Evolutionary conservation across 73 alveolate species (phyloP), one percentile per base, ranked within the genome.

Genomic region (Stentor coeruleus): DNA sequence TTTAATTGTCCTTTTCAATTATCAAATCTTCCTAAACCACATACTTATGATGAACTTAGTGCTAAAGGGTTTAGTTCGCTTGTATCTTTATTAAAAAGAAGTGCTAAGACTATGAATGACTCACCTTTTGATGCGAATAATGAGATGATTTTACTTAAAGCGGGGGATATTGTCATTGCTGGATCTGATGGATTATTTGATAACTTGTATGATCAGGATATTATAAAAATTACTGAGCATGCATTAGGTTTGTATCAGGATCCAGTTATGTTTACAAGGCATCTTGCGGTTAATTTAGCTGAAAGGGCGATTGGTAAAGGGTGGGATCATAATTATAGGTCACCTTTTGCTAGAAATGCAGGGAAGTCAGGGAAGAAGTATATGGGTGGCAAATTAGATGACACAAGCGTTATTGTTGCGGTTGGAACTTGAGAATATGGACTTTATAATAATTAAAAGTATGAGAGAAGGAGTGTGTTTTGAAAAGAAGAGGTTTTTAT

Each of bases 1-100:
- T 75, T 75, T 40, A 75, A 75, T 66, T 75, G 83, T 66, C 83
- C 83, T 31, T 75, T 26, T 75, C 83, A 75, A 38, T 35, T 75
- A 0, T 39, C 83, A 38, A 75, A 40, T 2, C 83, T 75, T 31
- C 83, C 83, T 31, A 40, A 75, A 39, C 58, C 83, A 2, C 26
- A 40, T 39, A 36, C 14, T 6, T 75, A n/a, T 35, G 59, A 75
- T 20, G 59, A 75, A 35, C 58, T 75, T 1, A 40, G 14, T n/a
- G 83, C 26, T 11, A n/a, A 37, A 38, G 83, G 83, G 38, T 39
- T 75, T 38, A 38, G 72, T n/a, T 37, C 35, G 39, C 83, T 75
- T 75, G 38, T 75, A 20, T 14, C 26, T n/a, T n/a, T 40, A 35
- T 2, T 37, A n/a, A 26, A 15, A 1, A 15, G 81, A 75, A 39